Conservation (phyloP, 1,284 basidiomycete species). For the Irpex lacteus region DNA sequence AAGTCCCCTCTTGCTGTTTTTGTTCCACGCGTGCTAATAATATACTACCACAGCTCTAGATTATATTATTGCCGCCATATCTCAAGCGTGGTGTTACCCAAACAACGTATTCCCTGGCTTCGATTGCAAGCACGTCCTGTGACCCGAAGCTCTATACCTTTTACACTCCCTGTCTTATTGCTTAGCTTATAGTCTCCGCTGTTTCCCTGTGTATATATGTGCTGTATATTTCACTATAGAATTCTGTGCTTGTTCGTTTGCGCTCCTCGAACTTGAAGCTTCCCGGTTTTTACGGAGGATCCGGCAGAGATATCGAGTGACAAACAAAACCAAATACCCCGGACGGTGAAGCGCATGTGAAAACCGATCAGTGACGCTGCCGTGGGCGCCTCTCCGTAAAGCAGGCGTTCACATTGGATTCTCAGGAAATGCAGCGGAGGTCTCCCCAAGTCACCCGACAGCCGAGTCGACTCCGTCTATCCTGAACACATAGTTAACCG, state of each 20-base stretch:
- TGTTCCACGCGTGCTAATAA: neutral
- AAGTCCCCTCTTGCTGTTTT: slow-evolving; percentile 18
- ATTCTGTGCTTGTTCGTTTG: too few relatives aligned
- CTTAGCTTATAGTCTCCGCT: too few relatives aligned
- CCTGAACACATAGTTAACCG: neutral
- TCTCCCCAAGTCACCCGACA: neutral
- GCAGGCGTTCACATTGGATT: neutral
- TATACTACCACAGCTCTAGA: neutral
- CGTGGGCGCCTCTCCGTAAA: neutral
- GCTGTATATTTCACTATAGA: too few relatives aligned
- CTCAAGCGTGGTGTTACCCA: neutral
- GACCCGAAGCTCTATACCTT: too few relatives aligned
- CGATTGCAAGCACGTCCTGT: too few relatives aligned
- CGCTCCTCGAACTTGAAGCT: too few relatives aligned
- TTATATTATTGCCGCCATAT: neutral
- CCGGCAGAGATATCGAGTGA: neutral
- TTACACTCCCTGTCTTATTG: too few relatives aligned
- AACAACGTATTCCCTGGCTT: too few relatives aligned
- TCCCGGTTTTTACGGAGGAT: neutral
- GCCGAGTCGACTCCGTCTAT: neutral
- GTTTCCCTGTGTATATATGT: too few relatives aligned
- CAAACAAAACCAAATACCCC: neutral
- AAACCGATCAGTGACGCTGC: neutral
- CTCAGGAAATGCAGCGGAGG: neutral
- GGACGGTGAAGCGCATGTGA: neutral